A percentile compares a stretch with the other conserved stretches of the same genome.
phyloP scores from a whole-genome alignment of 163 green algal genomes.

The Scenedesmus sp. region DNA sequence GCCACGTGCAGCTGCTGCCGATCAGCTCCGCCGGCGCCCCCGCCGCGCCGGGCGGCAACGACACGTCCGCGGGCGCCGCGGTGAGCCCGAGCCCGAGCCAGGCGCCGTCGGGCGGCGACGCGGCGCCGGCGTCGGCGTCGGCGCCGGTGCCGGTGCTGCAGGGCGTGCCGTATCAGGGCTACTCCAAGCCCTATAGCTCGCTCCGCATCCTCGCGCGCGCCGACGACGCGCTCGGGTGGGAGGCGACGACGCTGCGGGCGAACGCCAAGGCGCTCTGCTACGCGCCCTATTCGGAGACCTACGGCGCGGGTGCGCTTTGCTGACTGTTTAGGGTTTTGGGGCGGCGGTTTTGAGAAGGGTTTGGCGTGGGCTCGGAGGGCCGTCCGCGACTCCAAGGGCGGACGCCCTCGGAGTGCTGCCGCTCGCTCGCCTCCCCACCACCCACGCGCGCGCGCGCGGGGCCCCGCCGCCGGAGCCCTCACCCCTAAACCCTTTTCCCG shows the following conservation, averaged over 20 bases:
- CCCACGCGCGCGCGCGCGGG: too few species aligned
- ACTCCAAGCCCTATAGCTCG: neutral
- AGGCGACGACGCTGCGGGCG: neutral
- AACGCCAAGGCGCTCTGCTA: constrained; percentile 1
- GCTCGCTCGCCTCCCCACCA: too few species aligned
- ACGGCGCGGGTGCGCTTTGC: neutral
- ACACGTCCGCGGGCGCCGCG: neutral
- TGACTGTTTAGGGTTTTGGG: too few species aligned
- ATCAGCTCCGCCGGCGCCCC: neutral
- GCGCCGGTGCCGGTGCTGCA: neutral
- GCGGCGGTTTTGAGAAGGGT: neutral
- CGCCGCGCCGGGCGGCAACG: too few species aligned
- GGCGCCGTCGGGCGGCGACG: neutral
- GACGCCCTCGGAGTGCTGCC: too few species aligned
- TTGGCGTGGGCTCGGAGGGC: too few species aligned
- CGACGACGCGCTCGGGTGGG: neutral
- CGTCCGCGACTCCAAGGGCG: too few species aligned
- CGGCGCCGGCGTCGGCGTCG: too few species aligned
- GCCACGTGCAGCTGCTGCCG: neutral
- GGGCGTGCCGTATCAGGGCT: constrained; percentile 16
- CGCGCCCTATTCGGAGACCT: neutral
- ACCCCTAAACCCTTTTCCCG: too few species aligned
- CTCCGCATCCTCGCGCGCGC: neutral
- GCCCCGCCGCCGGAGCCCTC: too few species aligned
- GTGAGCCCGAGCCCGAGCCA: neutral